Percentiles rank a stretch among this genome's conserved stretches.
Evolutionary conservation across 441 rosid genomes (phyloP).

Genomic region (Erysimum cheiri): DNA sequence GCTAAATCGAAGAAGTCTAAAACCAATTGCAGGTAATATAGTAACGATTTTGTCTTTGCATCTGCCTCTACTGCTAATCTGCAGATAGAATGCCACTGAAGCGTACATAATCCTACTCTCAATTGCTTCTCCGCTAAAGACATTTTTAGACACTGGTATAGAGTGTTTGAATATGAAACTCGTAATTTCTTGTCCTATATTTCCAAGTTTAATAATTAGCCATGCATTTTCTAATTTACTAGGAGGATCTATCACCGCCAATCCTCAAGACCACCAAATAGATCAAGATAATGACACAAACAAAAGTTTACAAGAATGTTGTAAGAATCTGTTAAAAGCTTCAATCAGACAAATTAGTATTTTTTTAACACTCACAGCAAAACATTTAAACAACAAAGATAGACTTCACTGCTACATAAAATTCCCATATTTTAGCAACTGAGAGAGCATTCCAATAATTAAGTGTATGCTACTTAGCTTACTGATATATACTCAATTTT

Average conservation of each 20-base stretch:
- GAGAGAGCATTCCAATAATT: conserved; percentile 8
- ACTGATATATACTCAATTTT: neutral
- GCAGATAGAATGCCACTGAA: neutral
- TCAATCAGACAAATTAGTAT: neutral
- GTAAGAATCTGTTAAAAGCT: neutral
- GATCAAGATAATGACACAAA: conserved; percentile 3
- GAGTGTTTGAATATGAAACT: conserved; percentile 1
- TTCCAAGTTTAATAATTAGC: conserved; percentile 11
- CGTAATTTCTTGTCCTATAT: conserved; percentile 2
- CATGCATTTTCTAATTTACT: conserved; percentile 6
- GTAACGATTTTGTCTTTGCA: conserved; percentile 11
- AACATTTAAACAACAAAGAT: conserved; percentile 16
- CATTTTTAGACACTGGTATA: conserved; percentile 8
- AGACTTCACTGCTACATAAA: conserved; percentile 11
- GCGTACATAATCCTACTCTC: neutral
- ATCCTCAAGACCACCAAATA: conserved; percentile 4
- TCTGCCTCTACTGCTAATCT: conserved; percentile 13
- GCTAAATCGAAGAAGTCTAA: neutral
- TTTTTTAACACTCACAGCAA: conserved; percentile 5
- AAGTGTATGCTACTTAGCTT: conserved; percentile 8
- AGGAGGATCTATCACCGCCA: conserved; percentile 10
- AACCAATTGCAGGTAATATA: conserved; percentile 8
- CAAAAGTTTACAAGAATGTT: neutral
- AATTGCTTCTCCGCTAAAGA: conserved; percentile 17
- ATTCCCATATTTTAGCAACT: neutral